A percentile compares a stretch with the other conserved stretches of the same genome.
phyloP scores from a whole-genome alignment of 2,329 filamentous ascomycete genomes.

The Ceratocystis destructans region DNA sequence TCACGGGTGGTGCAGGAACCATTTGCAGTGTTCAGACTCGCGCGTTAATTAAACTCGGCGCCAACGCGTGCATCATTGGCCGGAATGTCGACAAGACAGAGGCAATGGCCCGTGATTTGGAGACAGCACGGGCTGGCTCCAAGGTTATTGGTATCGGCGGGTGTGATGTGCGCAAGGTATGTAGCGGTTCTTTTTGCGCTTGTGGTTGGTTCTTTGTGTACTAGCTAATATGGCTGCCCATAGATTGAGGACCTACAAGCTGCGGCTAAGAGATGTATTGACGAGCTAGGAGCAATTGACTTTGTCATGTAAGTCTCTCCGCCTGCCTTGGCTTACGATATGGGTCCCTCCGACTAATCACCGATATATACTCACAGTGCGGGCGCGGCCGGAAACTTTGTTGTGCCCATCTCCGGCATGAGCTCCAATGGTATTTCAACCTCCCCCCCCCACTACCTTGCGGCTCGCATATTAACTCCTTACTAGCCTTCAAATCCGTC shows the following conservation, averaged over 20 bases:
- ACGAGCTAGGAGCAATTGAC: conserved; percentile 78
- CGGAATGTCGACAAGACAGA: conserved; percentile 83
- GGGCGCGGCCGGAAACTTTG: conserved; percentile 90
- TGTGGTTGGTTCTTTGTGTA: not conserved
- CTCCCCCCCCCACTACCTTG: not conserved
- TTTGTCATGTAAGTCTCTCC: conserved; percentile 68
- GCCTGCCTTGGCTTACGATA: not conserved
- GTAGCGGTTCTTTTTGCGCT: conserved; percentile 24
- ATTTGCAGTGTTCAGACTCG: conserved; percentile 92
- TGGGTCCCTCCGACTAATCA: conserved; percentile 1
- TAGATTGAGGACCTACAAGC: conserved; percentile 50
- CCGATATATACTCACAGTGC: conserved; percentile 41
- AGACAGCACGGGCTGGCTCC: conserved; percentile 59
- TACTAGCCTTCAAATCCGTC: conserved; percentile 69
- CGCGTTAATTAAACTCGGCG: conserved; percentile 79
- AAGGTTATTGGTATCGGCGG: conserved; percentile 79
- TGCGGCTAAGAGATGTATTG: conserved; percentile 65
- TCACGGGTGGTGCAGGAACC: conserved; percentile 82
- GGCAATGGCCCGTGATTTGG: conserved; percentile 64
- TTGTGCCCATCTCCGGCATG: conserved; percentile 69
- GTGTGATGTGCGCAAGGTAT: conserved; percentile 59
- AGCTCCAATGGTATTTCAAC: conserved; percentile 48
- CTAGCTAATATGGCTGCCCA: not conserved
- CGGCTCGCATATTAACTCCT: not conserved
- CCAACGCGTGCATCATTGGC: conserved; percentile 86